Evolutionary conservation across 2,329 filamentous ascomycete species (phyloP), one percentile per base, ranked within the genome.

Genomic region (Nannizzia gypsea): DNA sequence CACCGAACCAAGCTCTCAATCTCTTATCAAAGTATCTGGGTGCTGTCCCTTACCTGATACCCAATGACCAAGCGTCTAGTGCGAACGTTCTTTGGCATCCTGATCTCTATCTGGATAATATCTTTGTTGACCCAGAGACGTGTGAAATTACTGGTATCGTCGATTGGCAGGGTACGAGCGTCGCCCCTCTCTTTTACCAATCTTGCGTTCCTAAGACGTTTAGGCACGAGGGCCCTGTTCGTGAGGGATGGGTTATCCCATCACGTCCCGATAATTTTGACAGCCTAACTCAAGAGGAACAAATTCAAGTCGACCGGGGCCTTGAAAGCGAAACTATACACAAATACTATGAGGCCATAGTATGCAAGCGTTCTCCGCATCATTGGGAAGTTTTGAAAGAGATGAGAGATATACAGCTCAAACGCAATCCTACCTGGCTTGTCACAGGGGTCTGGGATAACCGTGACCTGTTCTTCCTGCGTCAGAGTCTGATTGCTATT

Each of bases 291-390:
- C 31, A 65, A 57, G 56, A 67, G 2, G 66, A 72, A 54, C 62
- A 71, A 40, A 67, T 63, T 34, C 52, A 54, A 28, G 61, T 71
- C 8, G 66, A 72, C 17, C 40, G 60, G 9, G 61, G 71, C 61
- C 36, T 72, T n/a, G 68, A 73, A 56, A 72, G 65, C 31, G 67
- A 72, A 59, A 71, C 57, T 0, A 59, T 70, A 0, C 70, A 72
- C 44, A 72, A 72, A 65, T 72, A 68, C 63, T 72, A 72, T 59
- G 66, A 72, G 57, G 66, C 68, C 15, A 67, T 67, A 59, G 67
- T 71, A 0, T 66, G 52, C 50, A 71, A 68, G 38, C 65, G 66
- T 8, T 65, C 67, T 3, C 67, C 69, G 57, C 57, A 20, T 6
- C 69, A 70, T 60, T 72, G 67, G 69, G 63, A 61, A 6, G 64